phyloP scores from a whole-genome alignment of 352 stramenopile species.

The Phytophthora fragariae region DNA sequence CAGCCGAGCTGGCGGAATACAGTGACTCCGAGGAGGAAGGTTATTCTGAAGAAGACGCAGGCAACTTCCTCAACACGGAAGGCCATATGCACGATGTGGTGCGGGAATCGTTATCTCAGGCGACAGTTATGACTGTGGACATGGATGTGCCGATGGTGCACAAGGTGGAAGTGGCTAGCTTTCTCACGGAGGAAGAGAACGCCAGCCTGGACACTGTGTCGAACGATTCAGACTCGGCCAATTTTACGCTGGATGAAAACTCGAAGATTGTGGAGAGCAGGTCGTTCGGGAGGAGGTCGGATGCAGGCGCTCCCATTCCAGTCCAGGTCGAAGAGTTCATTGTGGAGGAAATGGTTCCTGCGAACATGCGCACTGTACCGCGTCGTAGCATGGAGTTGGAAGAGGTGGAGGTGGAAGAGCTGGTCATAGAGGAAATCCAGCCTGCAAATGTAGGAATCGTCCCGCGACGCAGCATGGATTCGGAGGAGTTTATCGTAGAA shows the following conservation, averaged over 20 bases:
- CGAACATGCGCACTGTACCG: conserved; percentile 34
- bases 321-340: conserved; percentile 54
- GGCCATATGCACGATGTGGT: conserved; percentile 19
- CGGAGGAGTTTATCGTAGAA: conserved; percentile 26
- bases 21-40: conserved; percentile 36
- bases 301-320: conserved; percentile 19
- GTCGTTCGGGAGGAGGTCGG: conserved; percentile 29
- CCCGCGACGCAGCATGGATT: conserved; percentile 24
- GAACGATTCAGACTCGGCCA: conserved; percentile 46
- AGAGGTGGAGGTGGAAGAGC: conserved; percentile 34
- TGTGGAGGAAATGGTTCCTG: conserved; percentile 61
- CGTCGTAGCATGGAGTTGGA: conserved; percentile 37
- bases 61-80: conserved; percentile 49
- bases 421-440: conserved; percentile 40
- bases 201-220: conserved; percentile 39
- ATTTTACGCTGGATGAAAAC: conserved; percentile 56
- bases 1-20: conserved; percentile 41
- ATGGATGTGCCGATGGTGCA: conserved; percentile 37
- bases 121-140: conserved; percentile 36
- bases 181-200: conserved; percentile 57
- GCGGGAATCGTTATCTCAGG: conserved; percentile 31
- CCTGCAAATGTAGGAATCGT: conserved; percentile 34
- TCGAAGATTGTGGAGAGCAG: conserved; percentile 51
- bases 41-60: conserved; percentile 33
- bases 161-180: conserved; percentile 62